Evolutionary conservation across 441 rosid genomes (phyloP).

Genomic region (Adansonia madagascariensis): DNA sequence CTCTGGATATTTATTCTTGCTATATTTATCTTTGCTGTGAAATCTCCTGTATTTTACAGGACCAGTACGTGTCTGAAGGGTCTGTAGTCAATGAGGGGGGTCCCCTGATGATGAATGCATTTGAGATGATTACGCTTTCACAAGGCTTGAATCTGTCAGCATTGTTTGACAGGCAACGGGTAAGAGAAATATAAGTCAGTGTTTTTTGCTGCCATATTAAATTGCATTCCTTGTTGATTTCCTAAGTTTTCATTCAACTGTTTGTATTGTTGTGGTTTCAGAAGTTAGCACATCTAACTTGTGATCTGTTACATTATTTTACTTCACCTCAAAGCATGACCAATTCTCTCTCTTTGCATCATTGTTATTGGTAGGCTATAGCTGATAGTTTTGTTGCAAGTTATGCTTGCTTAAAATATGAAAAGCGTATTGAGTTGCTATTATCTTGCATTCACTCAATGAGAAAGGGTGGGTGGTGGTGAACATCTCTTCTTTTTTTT

Average conservation of each 20-base stretch:
- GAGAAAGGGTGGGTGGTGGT: neutral
- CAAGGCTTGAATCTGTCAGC: slow-evolving; percentile 92
- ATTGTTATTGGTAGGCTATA: slow-evolving; percentile 6
- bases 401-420: neutral
- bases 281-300: neutral
- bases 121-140: slow-evolving; percentile 93
- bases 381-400: neutral
- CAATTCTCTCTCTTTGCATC: neutral
- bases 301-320: neutral
- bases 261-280: slow-evolving; percentile 9
- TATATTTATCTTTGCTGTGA: slow-evolving; percentile 22
- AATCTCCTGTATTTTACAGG: slow-evolving; percentile 52
- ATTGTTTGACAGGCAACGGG: slow-evolving; percentile 88
- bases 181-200: slow-evolving; percentile 29
- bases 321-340: neutral
- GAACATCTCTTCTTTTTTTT: neutral
- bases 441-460: neutral
- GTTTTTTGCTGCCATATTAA: slow-evolving; percentile 10
- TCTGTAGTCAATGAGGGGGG: slow-evolving; percentile 51
- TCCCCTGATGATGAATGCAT: slow-evolving; percentile 88
- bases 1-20: slow-evolving; percentile 9
- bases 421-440: neutral
- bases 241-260: neutral
- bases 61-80: slow-evolving; percentile 62
- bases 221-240: neutral